Conservation (phyloP, 2,329 filamentous ascomycete genomes). For the Thelonectria olida region DNA sequence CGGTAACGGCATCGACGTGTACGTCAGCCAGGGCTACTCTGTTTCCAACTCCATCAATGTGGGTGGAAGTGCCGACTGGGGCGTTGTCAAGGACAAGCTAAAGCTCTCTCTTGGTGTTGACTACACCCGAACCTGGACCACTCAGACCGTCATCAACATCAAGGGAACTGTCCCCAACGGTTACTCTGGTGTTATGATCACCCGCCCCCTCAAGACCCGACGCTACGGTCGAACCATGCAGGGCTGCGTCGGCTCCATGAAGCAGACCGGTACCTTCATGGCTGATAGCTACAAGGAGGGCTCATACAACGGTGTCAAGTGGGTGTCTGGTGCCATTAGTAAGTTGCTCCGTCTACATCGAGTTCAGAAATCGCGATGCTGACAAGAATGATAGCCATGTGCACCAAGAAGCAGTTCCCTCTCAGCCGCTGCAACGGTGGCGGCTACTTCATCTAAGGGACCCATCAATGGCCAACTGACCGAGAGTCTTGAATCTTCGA, state of each 20-base stretch:
- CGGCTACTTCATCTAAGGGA: slow-evolving; percentile 6
- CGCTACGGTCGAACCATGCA: slow-evolving; percentile 21
- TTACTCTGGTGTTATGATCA: slow-evolving; percentile 23
- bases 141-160: slow-evolving; percentile 10
- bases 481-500: not conserved
- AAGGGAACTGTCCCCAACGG: slow-evolving; percentile 20
- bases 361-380: not conserved
- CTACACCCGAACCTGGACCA: slow-evolving; percentile 23
- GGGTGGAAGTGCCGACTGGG: slow-evolving; percentile 7
- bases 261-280: slow-evolving; percentile 16
- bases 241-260: slow-evolving; percentile 18
- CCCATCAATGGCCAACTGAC: not conserved
- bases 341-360: not conserved
- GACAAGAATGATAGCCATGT: slow-evolving; percentile 10
- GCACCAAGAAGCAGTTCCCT: slow-evolving; percentile 14
- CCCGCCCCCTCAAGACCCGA: slow-evolving; percentile 18
- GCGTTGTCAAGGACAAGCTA: slow-evolving; percentile 17
- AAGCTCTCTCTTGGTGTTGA: slow-evolving; percentile 5
- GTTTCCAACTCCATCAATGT: slow-evolving; percentile 21
- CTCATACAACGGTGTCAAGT: slow-evolving; percentile 16
- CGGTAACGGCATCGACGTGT: slow-evolving; percentile 17
- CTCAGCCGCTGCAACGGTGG: slow-evolving; percentile 17
- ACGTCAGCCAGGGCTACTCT: slow-evolving; percentile 17
- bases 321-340: slow-evolving; percentile 19
- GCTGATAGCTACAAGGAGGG: slow-evolving; percentile 17